Evolutionary conservation across 148 eudicot species (phyloP), one percentile per base, ranked within the genome.

Genomic region (Oxyria digyna): DNA sequence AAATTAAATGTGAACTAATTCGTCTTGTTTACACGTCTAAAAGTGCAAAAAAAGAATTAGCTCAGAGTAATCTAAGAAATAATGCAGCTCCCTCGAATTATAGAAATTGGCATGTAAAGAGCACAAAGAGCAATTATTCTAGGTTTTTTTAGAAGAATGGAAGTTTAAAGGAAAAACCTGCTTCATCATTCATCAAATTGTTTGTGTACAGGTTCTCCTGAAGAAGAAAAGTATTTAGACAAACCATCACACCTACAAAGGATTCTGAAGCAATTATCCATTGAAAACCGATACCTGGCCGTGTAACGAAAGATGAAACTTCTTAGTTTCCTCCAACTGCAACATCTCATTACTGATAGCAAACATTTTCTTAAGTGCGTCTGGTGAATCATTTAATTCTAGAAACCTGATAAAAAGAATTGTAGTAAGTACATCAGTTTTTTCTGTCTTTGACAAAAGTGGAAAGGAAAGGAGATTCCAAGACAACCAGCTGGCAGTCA

Each of bases 271-370:
- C 1, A 13, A 26, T 42, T 26, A 42, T 33, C 17, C 35, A 67
- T 43, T 59, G 14, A 59, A 35, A 62, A 27, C 66, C 11, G 23
- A 43, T 74, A 93, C 96, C 87, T 87, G 78, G 31, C 78, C 29
- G 75, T 91, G 83, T 74, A 95, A 78, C 49, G 99, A 88, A 73
- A 94, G 82, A 73, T 94, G 99, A 81, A 90, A 94, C 64, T 63
- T 87, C 55, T 81, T 85, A 15, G 91, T 77, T 74, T 88, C 99
- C 77, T 91, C 96, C 62, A 95, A 77, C 73, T 95, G 97, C 71
- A 82, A 76, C 70, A 95, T 81, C 80, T 95, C 97, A 33, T 83
- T 79, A 59, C 52, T 70, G 35, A 89, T 48, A 29, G 87, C 71
- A 74, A 77, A 73, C 27, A 84, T 76, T 65, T 77, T 80, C 32